Conservation (phyloP, 2,329 filamentous ascomycete genomes). For the Chaetomium sp. region DNA sequence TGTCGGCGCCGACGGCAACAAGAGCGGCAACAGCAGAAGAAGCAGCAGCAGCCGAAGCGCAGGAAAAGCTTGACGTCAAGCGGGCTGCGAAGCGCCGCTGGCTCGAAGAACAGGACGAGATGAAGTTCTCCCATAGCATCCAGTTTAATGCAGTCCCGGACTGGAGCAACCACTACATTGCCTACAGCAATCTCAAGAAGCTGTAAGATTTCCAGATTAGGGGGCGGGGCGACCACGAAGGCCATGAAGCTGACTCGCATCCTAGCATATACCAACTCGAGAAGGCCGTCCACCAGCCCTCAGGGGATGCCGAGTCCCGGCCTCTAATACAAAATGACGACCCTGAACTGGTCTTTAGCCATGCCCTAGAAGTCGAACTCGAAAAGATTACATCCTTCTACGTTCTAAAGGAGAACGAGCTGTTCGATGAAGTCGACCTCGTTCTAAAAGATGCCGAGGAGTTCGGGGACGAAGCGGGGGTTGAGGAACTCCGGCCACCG, state of each 20-base stretch:
- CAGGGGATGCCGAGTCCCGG: conserved; percentile 71
- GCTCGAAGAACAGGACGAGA: conserved; percentile 72
- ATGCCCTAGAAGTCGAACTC: conserved; percentile 77
- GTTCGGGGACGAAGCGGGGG: conserved; percentile 44
- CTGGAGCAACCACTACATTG: conserved; percentile 97
- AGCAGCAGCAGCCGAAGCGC: conserved; percentile 8
- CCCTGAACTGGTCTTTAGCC: conserved; percentile 74
- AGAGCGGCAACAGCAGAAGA: neutral
- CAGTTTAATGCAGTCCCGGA: conserved; percentile 99
- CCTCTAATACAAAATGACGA: conserved; percentile 71
- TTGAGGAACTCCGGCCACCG: conserved; percentile 29
- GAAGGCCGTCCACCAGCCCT: conserved; percentile 65
- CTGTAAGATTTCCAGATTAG: conserved; percentile 46
- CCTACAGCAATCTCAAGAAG: conserved; percentile 98
- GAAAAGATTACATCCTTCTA: conserved; percentile 95
- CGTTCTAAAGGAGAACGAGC: conserved; percentile 78
- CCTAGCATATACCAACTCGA: conserved; percentile 88
- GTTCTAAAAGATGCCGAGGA: conserved; percentile 67
- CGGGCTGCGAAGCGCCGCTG: conserved; percentile 58
- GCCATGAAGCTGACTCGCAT: neutral
- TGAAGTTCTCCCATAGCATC: conserved; percentile 99
- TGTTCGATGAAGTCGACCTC: conserved; percentile 71
- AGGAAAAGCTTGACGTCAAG: conserved; percentile 31
- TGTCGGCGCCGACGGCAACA: conserved; percentile 6
- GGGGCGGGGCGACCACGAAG: neutral